These are phyloP conservation scores for Cercospora sp. DNA, from an alignment of 2,329 filamentous ascomycete genomes.

Conservation along the genomic window DNA sequence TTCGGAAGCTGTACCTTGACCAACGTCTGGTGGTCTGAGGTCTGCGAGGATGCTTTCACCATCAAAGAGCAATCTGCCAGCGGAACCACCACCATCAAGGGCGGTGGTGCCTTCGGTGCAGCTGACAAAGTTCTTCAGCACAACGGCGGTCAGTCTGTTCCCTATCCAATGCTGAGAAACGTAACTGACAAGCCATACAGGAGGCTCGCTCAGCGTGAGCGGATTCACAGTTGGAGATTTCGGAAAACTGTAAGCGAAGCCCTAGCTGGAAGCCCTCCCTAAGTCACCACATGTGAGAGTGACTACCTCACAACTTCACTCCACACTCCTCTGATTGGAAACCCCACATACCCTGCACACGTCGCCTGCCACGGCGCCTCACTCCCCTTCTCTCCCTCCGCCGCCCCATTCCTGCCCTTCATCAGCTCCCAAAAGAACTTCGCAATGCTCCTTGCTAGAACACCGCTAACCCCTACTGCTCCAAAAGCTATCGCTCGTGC, in stretches of 20 bases:
- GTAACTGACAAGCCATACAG: conserved; percentile 40
- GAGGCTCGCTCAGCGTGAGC: conserved; percentile 29
- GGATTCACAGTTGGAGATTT: conserved; percentile 32
- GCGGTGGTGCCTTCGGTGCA: conserved; percentile 41
- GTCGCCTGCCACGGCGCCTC: too few relatives aligned
- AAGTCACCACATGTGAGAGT: too few relatives aligned
- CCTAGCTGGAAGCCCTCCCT: too few relatives aligned
- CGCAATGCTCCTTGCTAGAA: too few relatives aligned
- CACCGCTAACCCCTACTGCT: too few relatives aligned
- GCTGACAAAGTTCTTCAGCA: conserved; percentile 16
- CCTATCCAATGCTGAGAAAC: neutral
- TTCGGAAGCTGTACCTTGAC: conserved; percentile 50
- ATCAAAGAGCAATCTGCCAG: conserved; percentile 33
- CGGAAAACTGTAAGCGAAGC: conserved; percentile 47
- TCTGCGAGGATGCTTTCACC: conserved; percentile 38
- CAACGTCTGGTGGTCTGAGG: conserved; percentile 52
- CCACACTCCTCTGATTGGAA: too few relatives aligned
- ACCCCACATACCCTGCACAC: too few relatives aligned
- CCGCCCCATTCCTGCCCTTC: too few relatives aligned
- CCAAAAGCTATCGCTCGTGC: too few relatives aligned
- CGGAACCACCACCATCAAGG: conserved; percentile 31
- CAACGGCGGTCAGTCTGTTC: neutral
- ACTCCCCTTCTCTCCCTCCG: too few relatives aligned
- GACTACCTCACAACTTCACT: too few relatives aligned
- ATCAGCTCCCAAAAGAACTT: too few relatives aligned